These are phyloP conservation scores for Trichoderma asperellum DNA, from an alignment of 2,329 filamentous ascomycete genomes.

Conservation along the genomic window DNA sequence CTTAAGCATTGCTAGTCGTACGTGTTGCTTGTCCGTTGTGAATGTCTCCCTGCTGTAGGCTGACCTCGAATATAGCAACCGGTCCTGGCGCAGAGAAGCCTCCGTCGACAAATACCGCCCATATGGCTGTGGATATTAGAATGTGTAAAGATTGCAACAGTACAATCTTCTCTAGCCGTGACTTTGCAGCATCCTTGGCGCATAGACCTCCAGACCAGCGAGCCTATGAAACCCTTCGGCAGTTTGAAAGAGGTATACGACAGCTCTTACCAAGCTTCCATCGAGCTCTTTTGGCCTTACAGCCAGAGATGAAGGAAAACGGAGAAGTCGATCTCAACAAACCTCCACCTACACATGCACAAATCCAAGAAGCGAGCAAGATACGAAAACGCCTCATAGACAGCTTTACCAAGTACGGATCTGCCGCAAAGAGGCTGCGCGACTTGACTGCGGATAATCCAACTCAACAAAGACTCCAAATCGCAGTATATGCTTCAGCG, in stretches of 20 bases:
- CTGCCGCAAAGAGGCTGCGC: slow-evolving; percentile 77
- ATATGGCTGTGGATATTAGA: slow-evolving; percentile 77
- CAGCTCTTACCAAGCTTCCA: slow-evolving; percentile 84
- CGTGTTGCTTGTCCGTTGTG: slow-evolving; percentile 28
- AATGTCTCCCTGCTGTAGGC: not conserved
- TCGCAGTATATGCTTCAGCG: slow-evolving; percentile 79
- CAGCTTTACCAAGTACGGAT: slow-evolving; percentile 85
- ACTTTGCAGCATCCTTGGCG: slow-evolving; percentile 73
- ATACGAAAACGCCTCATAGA: slow-evolving; percentile 89
- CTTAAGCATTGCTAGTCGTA: slow-evolving; percentile 69
- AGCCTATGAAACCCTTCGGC: slow-evolving; percentile 79
- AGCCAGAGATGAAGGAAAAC: slow-evolving; percentile 53
- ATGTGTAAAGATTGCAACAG: slow-evolving; percentile 88
- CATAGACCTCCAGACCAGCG: slow-evolving; percentile 74
- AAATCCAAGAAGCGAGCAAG: slow-evolving; percentile 84
- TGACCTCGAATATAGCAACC: slow-evolving; percentile 29
- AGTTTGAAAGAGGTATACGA: slow-evolving; percentile 87
- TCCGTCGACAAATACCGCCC: slow-evolving; percentile 41
- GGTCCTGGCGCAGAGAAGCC: slow-evolving; percentile 49
- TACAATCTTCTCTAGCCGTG: slow-evolving; percentile 66
- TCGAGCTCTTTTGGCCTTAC: slow-evolving; percentile 71
- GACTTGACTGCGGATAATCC: slow-evolving; percentile 74
- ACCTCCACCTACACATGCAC: slow-evolving; percentile 59
- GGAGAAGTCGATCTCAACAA: slow-evolving; percentile 45
- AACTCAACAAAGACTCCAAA: slow-evolving; percentile 75